These are phyloP conservation scores for Exophiala sp. DNA, from an alignment of 2,329 filamentous ascomycete genomes.

Conservation along the genomic window DNA sequence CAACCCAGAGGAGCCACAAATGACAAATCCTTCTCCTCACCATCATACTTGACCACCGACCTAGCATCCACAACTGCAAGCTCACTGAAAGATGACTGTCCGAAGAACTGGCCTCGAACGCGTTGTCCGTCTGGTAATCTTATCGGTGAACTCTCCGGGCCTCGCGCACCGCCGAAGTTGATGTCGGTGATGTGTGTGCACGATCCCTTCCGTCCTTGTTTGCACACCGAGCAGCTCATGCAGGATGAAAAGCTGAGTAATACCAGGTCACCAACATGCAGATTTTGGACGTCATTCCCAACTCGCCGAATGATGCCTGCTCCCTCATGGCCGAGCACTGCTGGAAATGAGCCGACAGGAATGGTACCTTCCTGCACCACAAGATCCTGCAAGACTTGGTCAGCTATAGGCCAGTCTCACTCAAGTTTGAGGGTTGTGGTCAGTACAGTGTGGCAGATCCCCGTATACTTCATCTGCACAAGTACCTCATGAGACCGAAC, in stretches of 20 bases:
- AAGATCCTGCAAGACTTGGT: conserved; percentile 26
- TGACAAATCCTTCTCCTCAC: conserved; percentile 14
- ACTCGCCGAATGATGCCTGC: conserved; percentile 51
- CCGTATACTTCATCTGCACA: conserved; percentile 82
- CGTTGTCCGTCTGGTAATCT: background rate
- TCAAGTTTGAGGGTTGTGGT: conserved; percentile 40
- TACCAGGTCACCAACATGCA: conserved; percentile 89
- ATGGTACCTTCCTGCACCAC: conserved; percentile 25
- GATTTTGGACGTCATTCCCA: conserved; percentile 52
- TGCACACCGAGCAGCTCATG: conserved; percentile 8
- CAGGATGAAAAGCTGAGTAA: conserved; percentile 45
- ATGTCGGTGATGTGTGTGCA: background rate
- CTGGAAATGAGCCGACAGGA: conserved; percentile 59
- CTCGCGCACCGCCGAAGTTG: conserved; percentile 6
- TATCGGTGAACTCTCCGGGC: background rate
- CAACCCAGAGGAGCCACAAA: conserved; percentile 32
- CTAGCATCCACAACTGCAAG: conserved; percentile 17
- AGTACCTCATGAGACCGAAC: conserved; percentile 86
- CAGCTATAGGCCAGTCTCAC: background rate
- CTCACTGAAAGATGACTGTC: conserved; percentile 16
- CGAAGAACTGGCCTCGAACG: conserved; percentile 6
- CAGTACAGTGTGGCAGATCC: conserved; percentile 77
- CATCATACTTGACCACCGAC: conserved; percentile 12
- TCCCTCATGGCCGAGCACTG: conserved; percentile 52
- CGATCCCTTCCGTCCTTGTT: background rate